phyloP scores from a whole-genome alignment of 306 rosid species.

The Malus orientalis region DNA sequence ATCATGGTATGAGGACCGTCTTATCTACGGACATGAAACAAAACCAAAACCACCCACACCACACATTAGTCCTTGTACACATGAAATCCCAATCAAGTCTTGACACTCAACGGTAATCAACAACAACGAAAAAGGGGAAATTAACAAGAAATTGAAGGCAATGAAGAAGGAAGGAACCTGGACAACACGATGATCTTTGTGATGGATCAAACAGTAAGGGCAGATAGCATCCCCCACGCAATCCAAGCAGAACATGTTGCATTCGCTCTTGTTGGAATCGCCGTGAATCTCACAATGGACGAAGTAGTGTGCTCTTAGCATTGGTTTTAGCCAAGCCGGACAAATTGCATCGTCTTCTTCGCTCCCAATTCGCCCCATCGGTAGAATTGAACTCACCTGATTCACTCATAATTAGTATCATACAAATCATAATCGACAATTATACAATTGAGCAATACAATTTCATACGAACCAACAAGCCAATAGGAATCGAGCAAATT shows the following conservation, averaged over 20 bases:
- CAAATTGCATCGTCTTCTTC: constrained; percentile 2
- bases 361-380: constrained; percentile 10
- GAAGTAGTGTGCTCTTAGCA: constrained; percentile 31
- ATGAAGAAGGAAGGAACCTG: constrained; percentile 19
- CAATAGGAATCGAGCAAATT: not conserved
- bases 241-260: constrained; percentile 48
- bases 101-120: not conserved
- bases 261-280: constrained; percentile 30
- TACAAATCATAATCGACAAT: too few relatives aligned
- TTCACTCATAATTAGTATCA: not conserved
- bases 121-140: not conserved
- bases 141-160: not conserved
- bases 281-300: constrained; percentile 25
- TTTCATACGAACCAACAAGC: not conserved
- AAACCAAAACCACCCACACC: not conserved
- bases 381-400: constrained; percentile 34
- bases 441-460: too few relatives aligned
- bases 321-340: constrained; percentile 36
- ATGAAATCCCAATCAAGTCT: not conserved
- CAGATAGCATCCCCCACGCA: constrained; percentile 31
- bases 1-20: constrained; percentile 45
- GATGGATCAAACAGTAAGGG: constrained; percentile 32
- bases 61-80: not conserved
- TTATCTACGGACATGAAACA: constrained; percentile 17
- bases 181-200: constrained; percentile 27